phyloP scores from a whole-genome alignment of 1,284 basidiomycete genomes.

The Pyrrhoderma noxium region DNA sequence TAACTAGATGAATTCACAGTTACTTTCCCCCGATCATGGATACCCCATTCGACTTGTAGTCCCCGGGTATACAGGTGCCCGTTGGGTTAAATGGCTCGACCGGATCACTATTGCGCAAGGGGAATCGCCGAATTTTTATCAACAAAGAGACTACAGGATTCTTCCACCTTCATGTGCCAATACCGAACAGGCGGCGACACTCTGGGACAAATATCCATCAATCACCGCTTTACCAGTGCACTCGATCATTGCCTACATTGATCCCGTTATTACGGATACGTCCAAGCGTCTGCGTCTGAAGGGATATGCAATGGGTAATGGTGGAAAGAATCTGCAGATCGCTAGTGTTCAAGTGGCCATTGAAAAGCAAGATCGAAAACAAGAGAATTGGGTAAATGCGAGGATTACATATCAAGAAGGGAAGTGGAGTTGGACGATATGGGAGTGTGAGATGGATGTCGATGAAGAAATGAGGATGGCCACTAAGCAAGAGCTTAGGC shows the following conservation, averaged over 20 bases:
- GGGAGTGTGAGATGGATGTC: conserved; percentile 43
- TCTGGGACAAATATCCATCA: conserved; percentile 43
- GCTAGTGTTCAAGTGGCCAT: conserved; percentile 41
- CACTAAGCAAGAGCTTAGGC: conserved; percentile 20
- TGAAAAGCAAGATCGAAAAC: conserved; percentile 30
- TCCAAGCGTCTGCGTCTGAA: conserved; percentile 34
- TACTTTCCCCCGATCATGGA: conserved; percentile 56
- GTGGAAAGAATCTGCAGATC: conserved; percentile 40
- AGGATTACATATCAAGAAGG: conserved; percentile 54
- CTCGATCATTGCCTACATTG: conserved; percentile 46
- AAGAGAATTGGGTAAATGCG: conserved; percentile 43
- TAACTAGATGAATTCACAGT: conserved; percentile 69
- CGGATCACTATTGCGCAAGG: conserved; percentile 42
- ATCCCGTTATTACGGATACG: conserved; percentile 22
- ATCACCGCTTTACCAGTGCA: conserved; percentile 58
- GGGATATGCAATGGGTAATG: conserved; percentile 47
- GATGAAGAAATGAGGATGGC: conserved; percentile 22
- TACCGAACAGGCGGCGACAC: conserved; percentile 33
- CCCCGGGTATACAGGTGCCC: conserved; percentile 64
- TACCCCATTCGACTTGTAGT: conserved; percentile 64
- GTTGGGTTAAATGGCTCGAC: conserved; percentile 77
- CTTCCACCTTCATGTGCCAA: conserved; percentile 43
- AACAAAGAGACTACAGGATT: conserved; percentile 60
- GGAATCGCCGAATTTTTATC: conserved; percentile 62
- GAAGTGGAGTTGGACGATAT: conserved; percentile 64